phyloP scores from a whole-genome alignment of 768 basidiomycete genomes.

The Mycena kentingensis region DNA sequence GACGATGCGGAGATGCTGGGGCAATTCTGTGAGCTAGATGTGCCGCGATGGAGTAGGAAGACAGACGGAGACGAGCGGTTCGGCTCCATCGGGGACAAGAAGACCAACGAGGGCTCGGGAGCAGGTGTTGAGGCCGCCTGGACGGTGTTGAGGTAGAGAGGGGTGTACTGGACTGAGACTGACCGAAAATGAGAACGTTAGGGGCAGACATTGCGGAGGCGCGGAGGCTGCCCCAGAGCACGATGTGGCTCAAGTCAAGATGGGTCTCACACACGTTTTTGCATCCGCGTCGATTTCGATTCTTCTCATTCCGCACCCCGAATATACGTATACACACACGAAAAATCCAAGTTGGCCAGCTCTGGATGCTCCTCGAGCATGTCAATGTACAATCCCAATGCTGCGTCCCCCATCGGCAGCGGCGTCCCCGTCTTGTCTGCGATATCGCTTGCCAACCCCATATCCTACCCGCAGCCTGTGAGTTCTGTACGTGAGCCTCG shows the following conservation, averaged over 20 bases:
- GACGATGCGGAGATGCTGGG: slow-evolving; percentile 67
- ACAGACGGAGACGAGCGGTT: slow-evolving; percentile 72
- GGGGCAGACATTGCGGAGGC: slow-evolving; percentile 36
- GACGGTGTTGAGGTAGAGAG: slow-evolving; percentile 12
- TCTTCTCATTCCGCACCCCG: slow-evolving; percentile 24
- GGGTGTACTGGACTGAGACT: slow-evolving; percentile 24
- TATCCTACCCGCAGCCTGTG: slow-evolving; percentile 65
- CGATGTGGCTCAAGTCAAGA: no score
- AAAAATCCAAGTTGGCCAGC: slow-evolving; percentile 75
- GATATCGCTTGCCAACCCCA: slow-evolving; percentile 75
- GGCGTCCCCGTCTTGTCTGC: slow-evolving; percentile 51
- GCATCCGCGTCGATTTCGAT: background rate
- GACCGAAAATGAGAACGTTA: slow-evolving; percentile 77
- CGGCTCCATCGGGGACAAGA: slow-evolving; percentile 68
- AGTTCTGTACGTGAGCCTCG: background rate
- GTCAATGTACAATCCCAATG: slow-evolving; percentile 61
- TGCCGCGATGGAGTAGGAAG: slow-evolving; percentile 3
- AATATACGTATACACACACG: slow-evolving; percentile 73
- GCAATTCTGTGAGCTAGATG: slow-evolving; percentile 23
- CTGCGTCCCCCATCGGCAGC: slow-evolving; percentile 67
- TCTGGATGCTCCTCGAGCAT: slow-evolving; percentile 58
- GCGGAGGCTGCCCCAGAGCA: no score
- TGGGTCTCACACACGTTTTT: background rate
- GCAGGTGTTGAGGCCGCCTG: slow-evolving; percentile 82
- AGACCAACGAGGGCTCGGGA: slow-evolving; percentile 69